phyloP scores from a whole-genome alignment of 192 early-diverging fungal species.

The Coemansia interrupta region DNA sequence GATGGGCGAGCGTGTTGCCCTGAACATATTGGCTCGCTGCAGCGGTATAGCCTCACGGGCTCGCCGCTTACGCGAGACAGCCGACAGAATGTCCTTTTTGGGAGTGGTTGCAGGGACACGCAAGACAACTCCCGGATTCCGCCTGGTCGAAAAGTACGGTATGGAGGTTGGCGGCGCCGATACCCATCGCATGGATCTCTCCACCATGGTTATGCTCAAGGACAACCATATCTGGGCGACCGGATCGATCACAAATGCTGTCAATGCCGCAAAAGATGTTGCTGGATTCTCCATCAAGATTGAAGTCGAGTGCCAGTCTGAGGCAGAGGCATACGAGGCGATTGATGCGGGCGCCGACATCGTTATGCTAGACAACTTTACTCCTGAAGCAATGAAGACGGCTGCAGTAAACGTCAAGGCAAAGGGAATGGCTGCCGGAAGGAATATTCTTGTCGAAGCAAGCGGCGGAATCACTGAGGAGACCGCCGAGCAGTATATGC shows the following conservation, averaged over 20 bases:
- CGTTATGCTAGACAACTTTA: slow-evolving; percentile 96
- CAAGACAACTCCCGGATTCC: slow-evolving; percentile 98
- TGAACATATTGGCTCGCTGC: slow-evolving; percentile 92
- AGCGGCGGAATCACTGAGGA: slow-evolving; percentile 94
- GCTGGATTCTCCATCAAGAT: slow-evolving; percentile 94
- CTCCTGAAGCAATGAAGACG: slow-evolving; percentile 61
- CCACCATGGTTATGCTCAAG: slow-evolving; percentile 98
- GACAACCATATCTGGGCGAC: slow-evolving; percentile 98
- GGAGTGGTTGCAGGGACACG: slow-evolving; percentile 93
- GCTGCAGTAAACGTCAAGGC: slow-evolving; percentile 75
- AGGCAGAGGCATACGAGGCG: slow-evolving; percentile 92
- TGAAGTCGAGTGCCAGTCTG: slow-evolving; percentile 92
- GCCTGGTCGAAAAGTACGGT: slow-evolving; percentile 96
- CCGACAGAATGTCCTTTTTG: slow-evolving; percentile 67
- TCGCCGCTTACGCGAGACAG: slow-evolving; percentile 53
- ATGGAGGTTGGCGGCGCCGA: slow-evolving; percentile 96
- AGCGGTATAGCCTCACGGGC: slow-evolving; percentile 83
- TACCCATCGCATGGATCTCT: slow-evolving; percentile 94
- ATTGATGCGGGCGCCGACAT: slow-evolving; percentile 94
- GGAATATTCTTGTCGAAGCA: slow-evolving; percentile 80
- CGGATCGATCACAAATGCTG: slow-evolving; percentile 89
- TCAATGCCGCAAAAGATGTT: slow-evolving; percentile 70
- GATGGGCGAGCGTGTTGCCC: slow-evolving; percentile 88
- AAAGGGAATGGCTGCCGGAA: slow-evolving; percentile 57
- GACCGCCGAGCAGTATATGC: slow-evolving; percentile 76